Evolutionary conservation across 306 rosid species (phyloP).

Genomic region (Casuarina glauca): DNA sequence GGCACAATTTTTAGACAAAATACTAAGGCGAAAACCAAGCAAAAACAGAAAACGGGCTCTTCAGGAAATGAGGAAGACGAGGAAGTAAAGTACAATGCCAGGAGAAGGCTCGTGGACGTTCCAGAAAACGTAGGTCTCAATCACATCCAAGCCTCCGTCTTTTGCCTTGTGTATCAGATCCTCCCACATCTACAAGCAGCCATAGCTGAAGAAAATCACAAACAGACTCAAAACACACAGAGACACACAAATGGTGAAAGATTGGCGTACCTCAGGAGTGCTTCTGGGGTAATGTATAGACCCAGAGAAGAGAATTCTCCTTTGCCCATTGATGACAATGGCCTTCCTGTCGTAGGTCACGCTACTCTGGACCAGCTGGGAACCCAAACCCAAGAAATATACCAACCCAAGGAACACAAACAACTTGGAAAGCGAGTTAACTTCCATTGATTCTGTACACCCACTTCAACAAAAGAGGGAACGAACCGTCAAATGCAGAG

Average conservation of each 20-base stretch:
- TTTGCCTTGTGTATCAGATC: conserved; percentile 93
- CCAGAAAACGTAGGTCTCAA: conserved; percentile 97
- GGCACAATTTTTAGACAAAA: conserved; percentile 9
- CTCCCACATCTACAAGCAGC: conserved; percentile 83
- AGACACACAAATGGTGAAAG: background rate
- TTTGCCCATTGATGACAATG: conserved; percentile 82
- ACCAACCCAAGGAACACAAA: conserved; percentile 44
- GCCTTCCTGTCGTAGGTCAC: conserved; percentile 93
- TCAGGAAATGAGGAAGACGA: conserved; percentile 1
- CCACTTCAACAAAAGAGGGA: conserved; percentile 7
- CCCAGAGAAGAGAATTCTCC: conserved; percentile 94
- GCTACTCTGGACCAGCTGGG: conserved; percentile 48
- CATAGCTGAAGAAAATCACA: conserved; percentile 21
- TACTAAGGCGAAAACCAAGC: conserved; percentile 5
- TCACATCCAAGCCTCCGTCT: conserved; percentile 91
- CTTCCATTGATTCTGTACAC: conserved; percentile 44
- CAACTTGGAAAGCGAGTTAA: conserved; percentile 54
- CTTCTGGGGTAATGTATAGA: conserved; percentile 99
- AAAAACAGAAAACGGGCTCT: background rate
- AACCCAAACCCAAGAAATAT: conserved; percentile 37
- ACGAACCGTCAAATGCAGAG: conserved; percentile 21
- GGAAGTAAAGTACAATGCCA: conserved; percentile 67
- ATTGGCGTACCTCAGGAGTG: conserved; percentile 78
- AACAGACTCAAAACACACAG: conserved; percentile 7
- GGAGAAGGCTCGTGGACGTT: conserved; percentile 96